A percentile compares a stretch with the other conserved stretches of the same genome.
Conservation (phyloP, 129 eudicot species). For the Centrapalus pauciflorus region DNA sequence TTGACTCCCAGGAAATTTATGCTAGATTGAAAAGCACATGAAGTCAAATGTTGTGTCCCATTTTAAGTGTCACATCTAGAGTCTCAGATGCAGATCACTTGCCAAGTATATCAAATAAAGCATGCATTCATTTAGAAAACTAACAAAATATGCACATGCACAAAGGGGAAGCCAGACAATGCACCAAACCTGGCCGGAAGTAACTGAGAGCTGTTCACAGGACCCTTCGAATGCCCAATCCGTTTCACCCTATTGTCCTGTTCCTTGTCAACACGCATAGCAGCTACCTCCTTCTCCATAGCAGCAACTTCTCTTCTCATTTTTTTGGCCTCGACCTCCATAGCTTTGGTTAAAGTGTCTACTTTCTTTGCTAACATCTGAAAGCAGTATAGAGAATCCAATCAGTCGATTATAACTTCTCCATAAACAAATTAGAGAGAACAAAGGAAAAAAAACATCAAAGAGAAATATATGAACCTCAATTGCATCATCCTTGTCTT, state of each 20-base stretch:
- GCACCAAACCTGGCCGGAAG: slow-evolving; percentile 70
- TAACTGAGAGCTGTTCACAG: slow-evolving; percentile 61
- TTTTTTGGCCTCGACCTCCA: slow-evolving; percentile 94
- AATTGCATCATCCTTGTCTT: slow-evolving; percentile 94
- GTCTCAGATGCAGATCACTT: too few relatives aligned
- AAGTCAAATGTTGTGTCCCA: too few relatives aligned
- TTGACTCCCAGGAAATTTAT: too few relatives aligned
- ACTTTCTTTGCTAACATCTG: slow-evolving; percentile 95
- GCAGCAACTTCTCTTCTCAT: slow-evolving; percentile 94
- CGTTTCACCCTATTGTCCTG: slow-evolving; percentile 75
- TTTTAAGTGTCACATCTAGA: too few relatives aligned
- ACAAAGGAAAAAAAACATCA: background rate
- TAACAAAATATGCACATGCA: background rate
- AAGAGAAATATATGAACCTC: slow-evolving; percentile 46
- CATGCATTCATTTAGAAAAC: background rate
- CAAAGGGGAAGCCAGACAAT: background rate
- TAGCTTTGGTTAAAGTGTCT: slow-evolving; percentile 85
- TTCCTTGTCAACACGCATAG: slow-evolving; percentile 87
- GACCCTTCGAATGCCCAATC: slow-evolving; percentile 48
- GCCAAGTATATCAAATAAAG: too few relatives aligned
- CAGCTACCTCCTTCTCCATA: slow-evolving; percentile 90
- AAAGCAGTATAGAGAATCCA: background rate
- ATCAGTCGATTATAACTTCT: background rate
- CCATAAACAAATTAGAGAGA: too few relatives aligned
- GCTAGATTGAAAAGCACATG: too few relatives aligned